These are phyloP conservation scores for Fusarium papillatum DNA, from an alignment of 2,329 filamentous ascomycete species.

Conservation along the genomic window DNA sequence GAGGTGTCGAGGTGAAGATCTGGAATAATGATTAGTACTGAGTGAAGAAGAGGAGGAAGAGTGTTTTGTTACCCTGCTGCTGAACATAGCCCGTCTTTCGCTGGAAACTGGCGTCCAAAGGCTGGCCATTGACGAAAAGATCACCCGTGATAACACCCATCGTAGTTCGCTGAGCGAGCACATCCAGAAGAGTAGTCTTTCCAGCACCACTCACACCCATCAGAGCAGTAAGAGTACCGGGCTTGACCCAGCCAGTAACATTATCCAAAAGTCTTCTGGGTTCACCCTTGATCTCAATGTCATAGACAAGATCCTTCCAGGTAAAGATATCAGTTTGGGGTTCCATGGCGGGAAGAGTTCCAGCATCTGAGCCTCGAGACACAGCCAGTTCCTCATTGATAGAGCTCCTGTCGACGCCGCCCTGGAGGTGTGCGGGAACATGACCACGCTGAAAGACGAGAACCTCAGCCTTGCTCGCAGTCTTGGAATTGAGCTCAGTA, in stretches of 20 bases:
- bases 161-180: constrained; percentile 63
- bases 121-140: constrained; percentile 74
- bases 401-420: not conserved
- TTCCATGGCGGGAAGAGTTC: not conserved
- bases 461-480: not conserved
- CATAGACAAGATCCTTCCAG: constrained; percentile 66
- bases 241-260: constrained; percentile 91
- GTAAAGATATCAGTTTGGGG: not conserved
- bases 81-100: constrained; percentile 77
- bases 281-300: constrained; percentile 81
- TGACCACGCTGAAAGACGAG: not conserved
- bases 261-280: constrained; percentile 80
- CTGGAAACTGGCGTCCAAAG: constrained; percentile 70
- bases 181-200: constrained; percentile 59
- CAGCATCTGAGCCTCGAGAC: not conserved
- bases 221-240: constrained; percentile 86
- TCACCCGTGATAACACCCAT: constrained; percentile 76
- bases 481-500: not conserved
- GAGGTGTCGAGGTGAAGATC: constrained; percentile 69
- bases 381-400: not conserved
- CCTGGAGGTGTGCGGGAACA: not conserved
- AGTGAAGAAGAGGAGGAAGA: rapidly evolving
- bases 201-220: constrained; percentile 71
- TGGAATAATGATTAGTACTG: constrained; percentile 13
- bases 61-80: constrained; percentile 67